These are phyloP conservation scores for Crithidia brevicula DNA, from an alignment of 208 protist species.

Conservation along the genomic window DNA sequence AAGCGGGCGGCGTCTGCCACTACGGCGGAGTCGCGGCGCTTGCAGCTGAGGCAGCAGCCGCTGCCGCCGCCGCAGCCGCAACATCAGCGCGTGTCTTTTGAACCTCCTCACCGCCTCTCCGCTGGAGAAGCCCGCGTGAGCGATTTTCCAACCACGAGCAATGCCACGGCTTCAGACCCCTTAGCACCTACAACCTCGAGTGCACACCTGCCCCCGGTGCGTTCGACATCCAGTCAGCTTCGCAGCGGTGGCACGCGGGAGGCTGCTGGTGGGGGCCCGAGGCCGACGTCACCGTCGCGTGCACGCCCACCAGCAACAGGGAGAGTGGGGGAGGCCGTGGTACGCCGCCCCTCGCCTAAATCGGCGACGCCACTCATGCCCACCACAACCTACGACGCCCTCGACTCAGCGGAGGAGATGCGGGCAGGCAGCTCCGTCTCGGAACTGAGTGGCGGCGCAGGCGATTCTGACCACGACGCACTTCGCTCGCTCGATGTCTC, in stretches of 20 bases:
- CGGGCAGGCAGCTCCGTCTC: neutral
- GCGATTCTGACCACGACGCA: neutral
- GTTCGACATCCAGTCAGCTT: neutral
- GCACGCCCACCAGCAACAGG: no score
- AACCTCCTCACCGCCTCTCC: neutral
- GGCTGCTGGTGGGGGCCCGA: neutral
- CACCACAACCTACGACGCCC: no score
- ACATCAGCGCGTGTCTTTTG: neutral
- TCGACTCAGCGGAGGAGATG: neutral
- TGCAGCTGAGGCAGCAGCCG: neutral
- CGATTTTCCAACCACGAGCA: neutral
- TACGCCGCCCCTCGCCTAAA: no score
- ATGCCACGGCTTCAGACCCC: neutral
- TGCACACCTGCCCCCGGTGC: conserved; percentile 3
- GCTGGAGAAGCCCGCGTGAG: neutral
- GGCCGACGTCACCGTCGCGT: no score
- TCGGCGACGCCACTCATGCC: no score
- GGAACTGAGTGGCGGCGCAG: neutral
- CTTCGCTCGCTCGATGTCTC: conserved; percentile 2
- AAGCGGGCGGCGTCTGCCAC: neutral
- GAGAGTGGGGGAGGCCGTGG: no score
- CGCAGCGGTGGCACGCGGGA: neutral
- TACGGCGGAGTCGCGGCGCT: neutral
- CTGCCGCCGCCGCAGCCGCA: neutral
- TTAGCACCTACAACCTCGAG: no score